phyloP scores from a whole-genome alignment of 805 yeast genomes.

The Isabelozyma rhagii region DNA sequence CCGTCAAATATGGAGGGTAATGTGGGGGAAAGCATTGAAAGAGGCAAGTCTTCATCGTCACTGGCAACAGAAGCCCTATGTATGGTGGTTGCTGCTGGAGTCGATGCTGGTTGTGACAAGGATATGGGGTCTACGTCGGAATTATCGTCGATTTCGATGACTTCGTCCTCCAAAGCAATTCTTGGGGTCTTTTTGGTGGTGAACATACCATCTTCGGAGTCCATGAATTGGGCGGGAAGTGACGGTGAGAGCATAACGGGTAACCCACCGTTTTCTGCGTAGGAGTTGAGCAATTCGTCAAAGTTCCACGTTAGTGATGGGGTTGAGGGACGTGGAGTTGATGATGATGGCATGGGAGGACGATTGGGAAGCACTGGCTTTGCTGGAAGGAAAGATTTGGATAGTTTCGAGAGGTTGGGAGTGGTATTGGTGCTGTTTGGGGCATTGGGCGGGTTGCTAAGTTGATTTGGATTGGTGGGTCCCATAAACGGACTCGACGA shows the following conservation, averaged over 20 bases:
- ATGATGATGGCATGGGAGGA: neutral
- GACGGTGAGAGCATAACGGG: constrained; percentile 41
- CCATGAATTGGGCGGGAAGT: constrained; percentile 18
- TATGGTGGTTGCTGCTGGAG: neutral
- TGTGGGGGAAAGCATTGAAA: constrained; percentile 32
- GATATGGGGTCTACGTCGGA: neutral
- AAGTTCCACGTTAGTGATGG: constrained; percentile 27
- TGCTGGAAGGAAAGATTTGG: neutral
- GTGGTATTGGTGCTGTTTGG: neutral
- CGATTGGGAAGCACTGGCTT: neutral
- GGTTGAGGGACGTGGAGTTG: neutral
- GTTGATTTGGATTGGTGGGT: neutral
- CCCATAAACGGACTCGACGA: constrained; percentile 15
- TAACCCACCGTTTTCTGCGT: constrained; percentile 27
- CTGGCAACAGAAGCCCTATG: neutral
- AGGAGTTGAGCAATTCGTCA: constrained; percentile 35
- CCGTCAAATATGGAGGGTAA: constrained; percentile 23
- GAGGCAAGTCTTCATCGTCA: constrained; percentile 25
- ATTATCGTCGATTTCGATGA: neutral
- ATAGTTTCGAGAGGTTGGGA: neutral
- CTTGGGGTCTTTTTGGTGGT: neutral
- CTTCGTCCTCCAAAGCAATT: neutral
- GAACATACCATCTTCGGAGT: neutral
- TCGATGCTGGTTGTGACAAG: neutral
- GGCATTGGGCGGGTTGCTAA: neutral